Percentiles rank a stretch among this genome's conserved stretches.
Evolutionary conservation across 495 filamentous ascomycete genomes (phyloP).

Genomic region (Penicillium verhagenii): DNA sequence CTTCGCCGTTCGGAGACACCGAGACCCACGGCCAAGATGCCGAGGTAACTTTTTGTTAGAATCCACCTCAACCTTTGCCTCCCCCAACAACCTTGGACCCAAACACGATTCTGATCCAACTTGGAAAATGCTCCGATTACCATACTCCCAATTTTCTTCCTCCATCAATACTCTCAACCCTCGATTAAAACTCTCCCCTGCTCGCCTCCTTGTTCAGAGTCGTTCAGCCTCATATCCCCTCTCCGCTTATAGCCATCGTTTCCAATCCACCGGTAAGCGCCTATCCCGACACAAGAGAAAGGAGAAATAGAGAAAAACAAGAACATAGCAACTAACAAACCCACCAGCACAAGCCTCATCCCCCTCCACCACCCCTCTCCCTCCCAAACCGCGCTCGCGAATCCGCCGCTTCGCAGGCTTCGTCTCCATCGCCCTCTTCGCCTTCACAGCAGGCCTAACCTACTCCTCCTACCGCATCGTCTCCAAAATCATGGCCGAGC

Average conservation of each 20-base stretch:
- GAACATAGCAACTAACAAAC: not conserved
- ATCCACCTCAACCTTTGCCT: constrained; percentile 8
- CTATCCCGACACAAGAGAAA: not conserved
- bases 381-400: constrained; percentile 26
- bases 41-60: constrained; percentile 5
- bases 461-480: constrained; percentile 27
- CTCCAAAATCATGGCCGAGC: constrained; percentile 44
- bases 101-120: not conserved
- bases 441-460: constrained; percentile 33
- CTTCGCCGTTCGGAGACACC: not conserved
- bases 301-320: not conserved
- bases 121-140: constrained; percentile 1
- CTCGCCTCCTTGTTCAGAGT: not conserved
- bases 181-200: not conserved
- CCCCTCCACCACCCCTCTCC: constrained; percentile 1
- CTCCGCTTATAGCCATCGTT: not conserved
- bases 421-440: constrained; percentile 37
- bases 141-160: not conserved
- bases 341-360: not conserved
- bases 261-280: not conserved
- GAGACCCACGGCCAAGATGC: not conserved
- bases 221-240: not conserved
- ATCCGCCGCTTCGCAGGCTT: constrained; percentile 40
- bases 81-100: constrained; percentile 3
- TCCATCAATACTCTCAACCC: not conserved